These are phyloP conservation scores for Raffaelea arxii DNA, from an alignment of 2,329 filamentous ascomycete genomes.

Conservation along the genomic window DNA sequence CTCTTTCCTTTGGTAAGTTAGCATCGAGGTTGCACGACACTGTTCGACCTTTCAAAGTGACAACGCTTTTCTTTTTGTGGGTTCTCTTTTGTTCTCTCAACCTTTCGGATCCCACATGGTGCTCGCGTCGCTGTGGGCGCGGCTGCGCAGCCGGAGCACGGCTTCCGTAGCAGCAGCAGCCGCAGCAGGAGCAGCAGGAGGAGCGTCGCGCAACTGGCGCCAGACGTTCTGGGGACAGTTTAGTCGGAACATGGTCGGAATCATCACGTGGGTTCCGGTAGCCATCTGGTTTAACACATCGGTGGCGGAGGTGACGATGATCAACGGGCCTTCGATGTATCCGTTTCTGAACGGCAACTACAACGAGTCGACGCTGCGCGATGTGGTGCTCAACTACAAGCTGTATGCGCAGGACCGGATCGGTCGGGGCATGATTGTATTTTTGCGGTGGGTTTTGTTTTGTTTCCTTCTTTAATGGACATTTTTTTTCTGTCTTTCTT, in stretches of 20 bases:
- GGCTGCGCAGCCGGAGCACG: not conserved
- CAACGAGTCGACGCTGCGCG: constrained; percentile 42
- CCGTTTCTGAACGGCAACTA: constrained; percentile 63
- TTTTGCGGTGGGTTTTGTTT: constrained; percentile 46
- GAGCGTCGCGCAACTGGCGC: no score
- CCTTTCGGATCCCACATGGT: constrained; percentile 1
- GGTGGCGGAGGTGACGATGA: constrained; percentile 46
- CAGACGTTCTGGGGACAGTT: constrained; percentile 24
- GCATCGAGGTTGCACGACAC: not conserved
- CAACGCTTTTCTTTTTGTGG: not conserved
- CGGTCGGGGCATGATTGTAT: constrained; percentile 65
- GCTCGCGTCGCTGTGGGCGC: constrained; percentile 7
- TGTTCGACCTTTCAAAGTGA: not conserved
- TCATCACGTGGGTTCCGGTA: constrained; percentile 53
- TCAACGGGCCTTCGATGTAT: constrained; percentile 63
- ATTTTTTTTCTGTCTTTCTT: not conserved
- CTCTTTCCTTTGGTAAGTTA: no score
- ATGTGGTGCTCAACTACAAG: constrained; percentile 51
- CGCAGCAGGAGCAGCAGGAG: not conserved
- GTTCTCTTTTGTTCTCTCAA: not conserved
- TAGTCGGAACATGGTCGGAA: constrained; percentile 36
- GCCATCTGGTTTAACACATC: constrained; percentile 52
- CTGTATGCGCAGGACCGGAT: constrained; percentile 48
- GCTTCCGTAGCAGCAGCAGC: not conserved
- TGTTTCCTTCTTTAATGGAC: not conserved